Percentiles rank a stretch among this genome's conserved stretches.
These are phyloP conservation scores for Suhomyces kunorum DNA, from an alignment of 1,139 yeast genomes.

Conservation along the genomic window DNA sequence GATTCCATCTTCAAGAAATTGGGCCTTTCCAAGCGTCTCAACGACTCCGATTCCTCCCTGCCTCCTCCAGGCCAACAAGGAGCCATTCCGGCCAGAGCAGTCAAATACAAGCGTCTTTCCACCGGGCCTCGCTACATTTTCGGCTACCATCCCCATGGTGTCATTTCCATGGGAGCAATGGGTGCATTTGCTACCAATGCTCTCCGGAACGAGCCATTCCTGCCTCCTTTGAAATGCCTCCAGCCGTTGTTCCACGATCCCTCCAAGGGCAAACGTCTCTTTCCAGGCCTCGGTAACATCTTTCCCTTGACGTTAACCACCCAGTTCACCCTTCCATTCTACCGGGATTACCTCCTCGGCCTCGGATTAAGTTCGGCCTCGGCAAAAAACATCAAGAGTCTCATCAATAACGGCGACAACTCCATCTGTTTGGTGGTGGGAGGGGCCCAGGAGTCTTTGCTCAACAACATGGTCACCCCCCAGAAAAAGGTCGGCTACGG, in stretches of 20 bases:
- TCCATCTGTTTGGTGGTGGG: slow-evolving; percentile 92
- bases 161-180: slow-evolving; percentile 88
- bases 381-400: slow-evolving; percentile 64
- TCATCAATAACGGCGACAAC: slow-evolving; percentile 62
- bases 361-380: slow-evolving; percentile 88
- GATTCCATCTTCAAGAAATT: slow-evolving; percentile 40
- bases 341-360: slow-evolving; percentile 80
- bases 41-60: slow-evolving; percentile 26
- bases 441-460: slow-evolving; percentile 88
- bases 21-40: slow-evolving; percentile 43
- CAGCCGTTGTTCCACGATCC: slow-evolving; percentile 48
- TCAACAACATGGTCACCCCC: slow-evolving; percentile 45
- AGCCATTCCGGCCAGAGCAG: background rate
- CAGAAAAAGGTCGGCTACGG: slow-evolving; percentile 42
- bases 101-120: slow-evolving; percentile 31
- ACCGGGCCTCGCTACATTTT: slow-evolving; percentile 82
- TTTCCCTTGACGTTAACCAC: slow-evolving; percentile 79
- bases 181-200: slow-evolving; percentile 87
- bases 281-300: slow-evolving; percentile 78
- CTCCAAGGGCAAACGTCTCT: slow-evolving; percentile 46
- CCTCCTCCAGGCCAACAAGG: slow-evolving; percentile 16
- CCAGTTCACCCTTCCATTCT: slow-evolving; percentile 85
- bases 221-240: slow-evolving; percentile 55
- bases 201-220: slow-evolving; percentile 46
- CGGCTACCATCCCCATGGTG: slow-evolving; percentile 97